A percentile compares a stretch with the other conserved stretches of the same genome.
phyloP scores from a whole-genome alignment of 176 grass and related monocot genomes.

The Thalia dealbata region DNA sequence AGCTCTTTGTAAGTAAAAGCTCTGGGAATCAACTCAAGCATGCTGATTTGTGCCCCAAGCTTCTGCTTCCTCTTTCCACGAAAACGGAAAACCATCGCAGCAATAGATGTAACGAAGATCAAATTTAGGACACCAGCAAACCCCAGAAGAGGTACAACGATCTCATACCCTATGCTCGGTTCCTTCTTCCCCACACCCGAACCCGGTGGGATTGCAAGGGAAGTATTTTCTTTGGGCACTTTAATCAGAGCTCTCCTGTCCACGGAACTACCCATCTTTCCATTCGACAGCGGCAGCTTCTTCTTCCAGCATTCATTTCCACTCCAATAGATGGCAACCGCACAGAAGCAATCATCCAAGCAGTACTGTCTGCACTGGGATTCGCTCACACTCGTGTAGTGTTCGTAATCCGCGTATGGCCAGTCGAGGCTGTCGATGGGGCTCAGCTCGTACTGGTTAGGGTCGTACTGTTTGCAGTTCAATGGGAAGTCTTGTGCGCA shows the following conservation, averaged over 20 bases:
- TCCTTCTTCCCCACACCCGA: background rate
- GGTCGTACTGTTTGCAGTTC: too few species aligned
- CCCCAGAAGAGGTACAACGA: background rate
- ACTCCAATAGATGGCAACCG: too few species aligned
- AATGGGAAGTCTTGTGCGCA: too few species aligned
- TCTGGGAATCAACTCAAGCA: slow-evolving; percentile 4
- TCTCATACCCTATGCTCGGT: background rate
- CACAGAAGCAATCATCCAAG: too few species aligned
- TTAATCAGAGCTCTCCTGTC: slow-evolving; percentile 19
- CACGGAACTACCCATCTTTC: slow-evolving; percentile 1
- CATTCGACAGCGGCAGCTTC: slow-evolving; percentile 26
- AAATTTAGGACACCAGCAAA: background rate
- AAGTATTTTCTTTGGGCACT: slow-evolving; percentile 1
- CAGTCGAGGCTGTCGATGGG: too few species aligned
- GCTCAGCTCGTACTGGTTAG: too few species aligned
- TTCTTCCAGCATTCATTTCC: slow-evolving; percentile 25
- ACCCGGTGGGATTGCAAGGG: background rate
- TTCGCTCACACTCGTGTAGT: too few species aligned
- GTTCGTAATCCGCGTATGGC: too few species aligned
- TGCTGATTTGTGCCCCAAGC: background rate
- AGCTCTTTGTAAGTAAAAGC: slow-evolving; percentile 30
- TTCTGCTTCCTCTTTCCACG: background rate
- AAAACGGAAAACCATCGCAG: background rate
- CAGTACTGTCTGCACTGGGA: too few species aligned
- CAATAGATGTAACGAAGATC: background rate